These are phyloP conservation scores for Fusarium torreyae DNA, from an alignment of 2,329 filamentous ascomycete genomes.

Conservation along the genomic window DNA sequence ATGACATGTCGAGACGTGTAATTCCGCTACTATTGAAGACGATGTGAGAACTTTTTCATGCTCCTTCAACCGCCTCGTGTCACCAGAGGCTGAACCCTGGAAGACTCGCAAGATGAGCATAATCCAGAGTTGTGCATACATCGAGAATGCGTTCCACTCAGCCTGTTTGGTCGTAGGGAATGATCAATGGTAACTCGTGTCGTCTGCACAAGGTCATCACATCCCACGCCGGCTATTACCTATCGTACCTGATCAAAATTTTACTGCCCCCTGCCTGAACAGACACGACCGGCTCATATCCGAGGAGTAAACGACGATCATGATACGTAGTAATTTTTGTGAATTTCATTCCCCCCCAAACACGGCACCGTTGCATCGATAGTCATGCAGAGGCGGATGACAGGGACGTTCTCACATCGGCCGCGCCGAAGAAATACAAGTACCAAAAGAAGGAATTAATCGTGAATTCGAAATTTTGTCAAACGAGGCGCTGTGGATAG, in stretches of 20 bases:
- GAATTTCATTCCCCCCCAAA: neutral
- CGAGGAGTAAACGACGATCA: conserved; percentile 18
- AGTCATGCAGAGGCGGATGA: conserved; percentile 2
- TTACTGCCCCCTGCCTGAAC: conserved; percentile 3
- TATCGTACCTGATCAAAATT: conserved; percentile 19
- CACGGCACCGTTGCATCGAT: neutral
- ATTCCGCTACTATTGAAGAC: too few species aligned
- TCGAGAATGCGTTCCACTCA: neutral
- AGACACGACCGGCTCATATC: conserved; percentile 21
- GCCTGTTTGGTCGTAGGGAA: neutral
- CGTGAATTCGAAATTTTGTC: conserved; percentile 28
- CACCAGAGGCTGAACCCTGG: too few species aligned
- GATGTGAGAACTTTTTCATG: too few species aligned
- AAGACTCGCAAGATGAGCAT: neutral
- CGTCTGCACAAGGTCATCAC: neutral
- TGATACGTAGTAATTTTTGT: conserved; percentile 15
- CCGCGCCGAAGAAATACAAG: conserved; percentile 21
- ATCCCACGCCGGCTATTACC: conserved; percentile 15
- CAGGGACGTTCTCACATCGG: conserved; percentile 19
- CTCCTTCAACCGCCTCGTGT: too few species aligned
- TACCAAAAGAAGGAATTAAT: conserved; percentile 23
- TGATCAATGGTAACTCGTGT: neutral
- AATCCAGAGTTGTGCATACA: neutral
- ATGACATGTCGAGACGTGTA: too few species aligned
- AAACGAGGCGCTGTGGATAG: conserved; percentile 24